Base-by-base conservation (phyloP, 768 basidiomycete genomes). In the Boletellus emodensis region DNA sequence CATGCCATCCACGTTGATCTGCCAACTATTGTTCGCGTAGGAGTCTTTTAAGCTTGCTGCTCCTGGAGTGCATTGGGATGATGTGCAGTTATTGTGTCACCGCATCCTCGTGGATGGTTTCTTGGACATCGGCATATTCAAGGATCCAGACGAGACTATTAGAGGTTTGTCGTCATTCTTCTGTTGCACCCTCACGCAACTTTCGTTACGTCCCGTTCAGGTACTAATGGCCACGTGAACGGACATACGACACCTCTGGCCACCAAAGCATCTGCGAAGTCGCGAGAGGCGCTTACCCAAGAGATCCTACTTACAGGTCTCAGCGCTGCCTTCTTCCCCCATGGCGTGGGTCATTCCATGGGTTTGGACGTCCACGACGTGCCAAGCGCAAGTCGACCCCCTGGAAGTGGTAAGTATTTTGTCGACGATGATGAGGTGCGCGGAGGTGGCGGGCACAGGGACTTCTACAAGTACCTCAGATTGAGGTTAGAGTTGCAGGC, bases 321-420 rank as follows among this genome's bases (percentile, higher is more conserved):
- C 38, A 84, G 84, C 54, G 71, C 84, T 1, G 90, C 91, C 0
- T 97, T 97, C 76, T 97, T 90, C 79, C 94, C 94, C 10, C 94
- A 97, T 62, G 95, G 94, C 3, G 73, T 88, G 35, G 92, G 93
- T 1, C 94, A 97, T 64, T 88, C 88, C 6, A 73, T 97, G 37
- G 95, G 95, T 11, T 74, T 96, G 68, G 95, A 98, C 64, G 94
- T 97, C 2, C 95, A 96, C 63, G 94, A 96, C 60, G 90, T 88
- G 1, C 88, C 91, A 0, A 81, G 77, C 40, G 85, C 86, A n/a
- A 87, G 80, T 66, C 90, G 84, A 64, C 90, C 87, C n/a, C 65
- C 51, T 9, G 69, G 72, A 14, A 86, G 81, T 58, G 70, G 71
- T 1, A 84, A 64, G 49, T 66, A 65, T 42, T 65, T 66, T 61